A percentile compares a stretch with the other conserved stretches of the same genome.
These are phyloP conservation scores for Cladobotryum mycophilum DNA, from an alignment of 2,329 filamentous ascomycete species.

Conservation along the genomic window DNA sequence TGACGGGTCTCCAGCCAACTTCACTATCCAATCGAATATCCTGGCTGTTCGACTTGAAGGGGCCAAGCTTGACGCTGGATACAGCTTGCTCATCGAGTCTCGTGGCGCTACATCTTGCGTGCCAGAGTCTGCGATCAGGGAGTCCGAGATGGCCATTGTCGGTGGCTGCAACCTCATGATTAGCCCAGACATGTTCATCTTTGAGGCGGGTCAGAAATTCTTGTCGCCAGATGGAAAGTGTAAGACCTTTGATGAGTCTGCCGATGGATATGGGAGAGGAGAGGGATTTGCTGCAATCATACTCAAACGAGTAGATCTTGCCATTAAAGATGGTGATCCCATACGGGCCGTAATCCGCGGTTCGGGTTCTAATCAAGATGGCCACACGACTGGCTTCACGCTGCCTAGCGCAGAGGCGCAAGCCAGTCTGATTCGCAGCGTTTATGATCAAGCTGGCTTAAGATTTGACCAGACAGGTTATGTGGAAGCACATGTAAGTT, in stretches of 20 bases:
- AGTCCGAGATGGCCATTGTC: background rate
- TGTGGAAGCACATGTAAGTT: too few relatives aligned
- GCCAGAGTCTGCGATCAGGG: constrained; percentile 13
- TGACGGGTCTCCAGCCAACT: constrained; percentile 41
- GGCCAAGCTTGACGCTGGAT: constrained; percentile 42
- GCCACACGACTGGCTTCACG: background rate
- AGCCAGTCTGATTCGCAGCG: background rate
- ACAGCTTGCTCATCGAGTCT: constrained; percentile 46
- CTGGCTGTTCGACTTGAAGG: constrained; percentile 41
- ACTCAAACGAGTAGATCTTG: background rate
- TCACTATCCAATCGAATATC: constrained; percentile 40
- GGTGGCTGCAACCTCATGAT: constrained; percentile 33
- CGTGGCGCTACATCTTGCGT: constrained; percentile 39
- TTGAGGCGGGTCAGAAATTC: constrained; percentile 11
- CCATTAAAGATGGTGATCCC: constrained; percentile 2
- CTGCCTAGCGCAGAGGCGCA: constrained; percentile 1
- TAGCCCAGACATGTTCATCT: constrained; percentile 16
- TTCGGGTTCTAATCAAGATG: constrained; percentile 2
- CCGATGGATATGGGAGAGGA: constrained; percentile 45
- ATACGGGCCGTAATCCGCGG: background rate
- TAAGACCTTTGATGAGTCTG: constrained; percentile 35
- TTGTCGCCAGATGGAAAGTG: constrained; percentile 19
- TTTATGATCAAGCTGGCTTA: background rate
- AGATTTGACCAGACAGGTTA: too few relatives aligned
- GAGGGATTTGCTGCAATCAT: constrained; percentile 23